Evolutionary conservation across 169 alveolate species (phyloP).

Genomic region (Plasmodium fragile): DNA sequence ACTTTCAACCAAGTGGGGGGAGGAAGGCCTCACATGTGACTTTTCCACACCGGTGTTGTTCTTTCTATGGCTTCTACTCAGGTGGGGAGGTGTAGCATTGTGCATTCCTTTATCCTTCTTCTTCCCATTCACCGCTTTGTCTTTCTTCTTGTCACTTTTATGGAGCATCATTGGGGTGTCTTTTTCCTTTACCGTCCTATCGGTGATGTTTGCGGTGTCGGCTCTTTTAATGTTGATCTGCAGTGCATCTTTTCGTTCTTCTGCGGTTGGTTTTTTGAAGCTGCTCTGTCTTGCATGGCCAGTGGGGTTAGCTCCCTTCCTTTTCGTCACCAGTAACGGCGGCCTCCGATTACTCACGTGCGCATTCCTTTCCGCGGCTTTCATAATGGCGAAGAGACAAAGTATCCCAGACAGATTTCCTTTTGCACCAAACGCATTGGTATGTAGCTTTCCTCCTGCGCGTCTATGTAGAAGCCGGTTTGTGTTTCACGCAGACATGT

Average conservation of each 20-base stretch:
- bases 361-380: background rate
- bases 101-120: background rate
- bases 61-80: background rate
- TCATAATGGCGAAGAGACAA: conserved; percentile 6
- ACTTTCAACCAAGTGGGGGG: conserved; percentile 18
- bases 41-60: background rate
- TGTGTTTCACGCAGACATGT: background rate
- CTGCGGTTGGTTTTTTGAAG: background rate
- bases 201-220: background rate
- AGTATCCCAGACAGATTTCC: background rate
- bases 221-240: background rate
- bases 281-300: background rate
- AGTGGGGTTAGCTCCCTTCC: background rate
- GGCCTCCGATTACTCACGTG: background rate
- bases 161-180: background rate
- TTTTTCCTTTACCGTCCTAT: background rate
- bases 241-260: background rate
- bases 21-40: background rate
- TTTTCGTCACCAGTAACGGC: conserved; percentile 1
- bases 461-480: background rate
- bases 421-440: background rate
- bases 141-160: background rate
- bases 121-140: background rate
- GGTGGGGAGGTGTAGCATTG: background rate
- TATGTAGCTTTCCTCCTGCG: background rate